Percentiles rank a stretch among this genome's conserved stretches.
Conservation (phyloP, 179 eudicot genomes). For the Amaranthus tricolor region DNA sequence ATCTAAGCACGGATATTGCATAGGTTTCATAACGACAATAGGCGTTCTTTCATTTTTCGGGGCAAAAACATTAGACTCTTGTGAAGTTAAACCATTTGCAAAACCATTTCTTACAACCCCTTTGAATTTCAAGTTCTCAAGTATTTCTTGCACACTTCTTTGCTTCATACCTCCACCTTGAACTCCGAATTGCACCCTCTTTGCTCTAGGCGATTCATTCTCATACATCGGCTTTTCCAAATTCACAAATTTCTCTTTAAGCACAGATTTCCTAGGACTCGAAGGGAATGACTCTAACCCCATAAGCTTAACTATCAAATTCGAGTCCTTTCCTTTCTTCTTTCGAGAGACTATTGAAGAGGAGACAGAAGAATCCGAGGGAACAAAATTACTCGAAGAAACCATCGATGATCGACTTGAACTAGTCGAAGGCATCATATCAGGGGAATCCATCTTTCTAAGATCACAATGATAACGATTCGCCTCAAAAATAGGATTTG, state of each 20-base stretch:
- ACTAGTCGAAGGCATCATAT: constrained; percentile 60
- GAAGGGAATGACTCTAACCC: constrained; percentile 57
- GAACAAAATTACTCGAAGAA: constrained; percentile 40
- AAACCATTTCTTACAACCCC: constrained; percentile 45
- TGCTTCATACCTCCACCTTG: constrained; percentile 34
- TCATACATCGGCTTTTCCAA: constrained; percentile 43
- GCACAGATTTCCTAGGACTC: constrained; percentile 30
- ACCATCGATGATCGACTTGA: constrained; percentile 54
- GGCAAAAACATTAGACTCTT: constrained; percentile 20
- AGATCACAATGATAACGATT: constrained; percentile 18
- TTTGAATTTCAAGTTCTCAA: constrained; percentile 53
- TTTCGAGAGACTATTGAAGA: constrained; percentile 44
- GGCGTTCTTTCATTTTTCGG: constrained; percentile 49
- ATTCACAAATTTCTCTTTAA: constrained; percentile 26
- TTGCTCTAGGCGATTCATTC: constrained; percentile 45
- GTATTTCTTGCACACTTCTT: constrained; percentile 51
- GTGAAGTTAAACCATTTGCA: neutral
- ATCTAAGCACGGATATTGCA: constrained; percentile 25
- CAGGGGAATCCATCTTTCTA: constrained; percentile 32
- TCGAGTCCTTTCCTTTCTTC: constrained; percentile 41
- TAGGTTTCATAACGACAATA: constrained; percentile 74
- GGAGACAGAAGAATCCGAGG: constrained; percentile 48
- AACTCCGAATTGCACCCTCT: constrained; percentile 35
- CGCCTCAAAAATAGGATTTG: constrained; percentile 33
- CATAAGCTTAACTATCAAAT: constrained; percentile 82